Evolutionary conservation across 2,329 filamentous ascomycete genomes (phyloP).

Genomic region (Pseudogymnoascus sp.): DNA sequence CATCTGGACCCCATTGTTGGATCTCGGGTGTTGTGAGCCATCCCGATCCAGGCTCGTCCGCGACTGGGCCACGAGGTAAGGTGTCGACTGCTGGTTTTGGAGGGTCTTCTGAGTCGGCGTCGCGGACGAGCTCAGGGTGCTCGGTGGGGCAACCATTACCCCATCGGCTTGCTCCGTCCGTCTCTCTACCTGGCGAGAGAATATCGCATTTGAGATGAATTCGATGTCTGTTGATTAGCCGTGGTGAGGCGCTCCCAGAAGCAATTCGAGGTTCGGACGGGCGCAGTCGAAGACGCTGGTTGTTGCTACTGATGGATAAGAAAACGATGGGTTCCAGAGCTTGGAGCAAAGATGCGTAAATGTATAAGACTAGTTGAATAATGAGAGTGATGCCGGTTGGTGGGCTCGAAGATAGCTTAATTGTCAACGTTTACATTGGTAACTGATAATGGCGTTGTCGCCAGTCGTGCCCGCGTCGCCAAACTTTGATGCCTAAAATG

Average conservation of each 20-base stretch:
- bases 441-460: conserved; percentile 8
- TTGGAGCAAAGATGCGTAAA: not conserved
- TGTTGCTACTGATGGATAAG: not conserved
- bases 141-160: conserved; percentile 31
- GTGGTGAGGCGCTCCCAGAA: not conserved
- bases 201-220: conserved; percentile 2
- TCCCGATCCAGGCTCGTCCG: conserved; percentile 51
- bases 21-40: conserved; percentile 42
- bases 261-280: not conserved
- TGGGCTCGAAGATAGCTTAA: conserved; percentile 2
- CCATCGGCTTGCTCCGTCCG: conserved; percentile 20
- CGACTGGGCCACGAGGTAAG: conserved; percentile 32
- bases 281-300: not conserved
- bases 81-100: conserved; percentile 36
- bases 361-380: not conserved
- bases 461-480: conserved; percentile 5
- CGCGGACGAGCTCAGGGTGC: conserved; percentile 47
- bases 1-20: conserved; percentile 41
- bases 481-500: not conserved
- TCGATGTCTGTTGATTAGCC: not conserved
- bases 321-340: not conserved
- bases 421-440: conserved; percentile 6
- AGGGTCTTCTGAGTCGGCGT: conserved; percentile 48
- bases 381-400: not conserved
- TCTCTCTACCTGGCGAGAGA: not conserved